These are phyloP conservation scores for Coemansia reversa DNA, from an alignment of 192 early-diverging fungal species.

Conservation along the genomic window DNA sequence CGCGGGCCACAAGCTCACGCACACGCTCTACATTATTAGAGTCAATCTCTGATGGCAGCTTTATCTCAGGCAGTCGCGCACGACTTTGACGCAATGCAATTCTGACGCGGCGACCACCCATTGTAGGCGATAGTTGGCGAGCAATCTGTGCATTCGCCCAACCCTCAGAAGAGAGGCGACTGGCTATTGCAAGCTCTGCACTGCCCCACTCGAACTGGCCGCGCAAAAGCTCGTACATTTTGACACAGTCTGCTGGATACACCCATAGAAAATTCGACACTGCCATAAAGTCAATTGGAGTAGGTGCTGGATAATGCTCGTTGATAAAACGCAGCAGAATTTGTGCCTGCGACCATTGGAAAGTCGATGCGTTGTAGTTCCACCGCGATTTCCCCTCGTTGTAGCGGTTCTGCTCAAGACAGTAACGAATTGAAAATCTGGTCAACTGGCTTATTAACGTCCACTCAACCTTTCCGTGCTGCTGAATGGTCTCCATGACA, in stretches of 20 bases:
- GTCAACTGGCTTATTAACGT: constrained; percentile 8
- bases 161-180: constrained; percentile 14
- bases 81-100: neutral
- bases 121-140: constrained; percentile 28
- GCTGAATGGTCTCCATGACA: constrained; percentile 6
- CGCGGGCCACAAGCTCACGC: constrained; percentile 5
- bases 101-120: constrained; percentile 10
- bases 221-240: constrained; percentile 26
- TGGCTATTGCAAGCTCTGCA: neutral
- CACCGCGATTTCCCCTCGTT: constrained; percentile 17
- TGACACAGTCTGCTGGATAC: constrained; percentile 19
- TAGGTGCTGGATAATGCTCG: constrained; percentile 26
- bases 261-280: constrained; percentile 38
- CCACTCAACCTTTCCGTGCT: constrained; percentile 25
- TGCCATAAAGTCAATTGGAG: constrained; percentile 31
- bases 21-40: neutral
- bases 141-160: constrained; percentile 21
- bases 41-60: constrained; percentile 15
- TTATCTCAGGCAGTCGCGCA: constrained; percentile 4
- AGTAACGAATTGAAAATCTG: constrained; percentile 11
- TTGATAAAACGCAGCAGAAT: constrained; percentile 17
- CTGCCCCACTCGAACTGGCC: constrained; percentile 30
- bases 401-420: constrained; percentile 27
- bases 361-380: constrained; percentile 15
- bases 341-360: constrained; percentile 22